Evolutionary conservation across 179 eudicot species (phyloP), one percentile per base, ranked within the genome.

Genomic region (Spergularia azorica): DNA sequence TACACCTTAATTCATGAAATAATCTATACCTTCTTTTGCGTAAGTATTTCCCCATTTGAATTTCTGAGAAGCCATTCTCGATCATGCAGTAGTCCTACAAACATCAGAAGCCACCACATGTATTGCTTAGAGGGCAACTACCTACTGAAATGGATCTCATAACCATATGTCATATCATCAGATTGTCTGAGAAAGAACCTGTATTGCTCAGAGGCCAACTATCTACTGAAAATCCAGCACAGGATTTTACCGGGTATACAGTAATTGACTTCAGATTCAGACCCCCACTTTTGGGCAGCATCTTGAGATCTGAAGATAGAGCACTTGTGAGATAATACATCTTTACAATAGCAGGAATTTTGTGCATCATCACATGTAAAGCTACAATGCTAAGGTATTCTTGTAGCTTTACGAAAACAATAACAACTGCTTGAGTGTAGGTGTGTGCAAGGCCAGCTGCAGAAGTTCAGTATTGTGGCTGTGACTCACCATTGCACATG

Each of bases 1-100:
- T 11, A 41, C 38, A 63, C 6, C 71, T 55, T 26, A 1, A 26
- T 26, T 26, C 32, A 26, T 56, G 38, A 32, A 74, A 17, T 63
- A 64, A 75, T 20, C 51, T 43, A 73, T 51, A 93, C 98, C 98
- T 89, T 93, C 82, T 95, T 93, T 69, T 95, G 98, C 50, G 97
- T 93, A 77, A 95, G 94, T 82, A 91, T 87, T 83, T 95, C 97
- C 61, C 97, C 98, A 77, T 76, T 88, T 48, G 84, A 82, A 86
- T 88, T 88, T 86, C 84, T 88, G 84, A 95, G 91, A 86, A 95
- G 86, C 97, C 97, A 95, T 80, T 93, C 97, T 60, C 98, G 90
- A 86, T 95, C 98, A 84, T 95, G 90, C 58, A 84, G 61, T 79
- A 93, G 86, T 63, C 98, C 98, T 95, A 87, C 79, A 80, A 75